phyloP scores from a whole-genome alignment of 169 alveolate species.

The Sarcocystis neurona region DNA sequence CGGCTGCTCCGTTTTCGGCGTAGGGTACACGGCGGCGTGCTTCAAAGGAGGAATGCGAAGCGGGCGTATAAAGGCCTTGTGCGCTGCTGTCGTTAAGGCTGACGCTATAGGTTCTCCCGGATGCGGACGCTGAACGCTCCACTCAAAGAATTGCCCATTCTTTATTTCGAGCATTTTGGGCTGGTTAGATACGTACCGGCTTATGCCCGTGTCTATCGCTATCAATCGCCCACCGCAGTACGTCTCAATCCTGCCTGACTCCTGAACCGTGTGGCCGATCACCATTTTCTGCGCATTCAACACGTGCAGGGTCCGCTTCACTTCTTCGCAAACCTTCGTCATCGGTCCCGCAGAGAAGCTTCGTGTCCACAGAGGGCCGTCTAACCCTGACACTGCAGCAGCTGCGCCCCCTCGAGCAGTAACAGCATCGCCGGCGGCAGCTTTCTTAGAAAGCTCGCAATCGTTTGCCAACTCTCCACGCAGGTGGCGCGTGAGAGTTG shows the following conservation, averaged over 20 bases:
- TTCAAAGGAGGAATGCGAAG: too few species aligned
- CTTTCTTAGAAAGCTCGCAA: not conserved
- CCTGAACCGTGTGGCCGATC: constrained; percentile 70
- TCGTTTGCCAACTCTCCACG: constrained; percentile 11
- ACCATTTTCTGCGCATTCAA: constrained; percentile 64
- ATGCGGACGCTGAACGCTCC: not conserved
- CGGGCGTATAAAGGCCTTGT: too few species aligned
- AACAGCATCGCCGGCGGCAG: not conserved
- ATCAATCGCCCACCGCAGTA: constrained; percentile 58
- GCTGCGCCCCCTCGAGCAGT: constrained; percentile 15
- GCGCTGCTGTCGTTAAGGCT: too few species aligned
- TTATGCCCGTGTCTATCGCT: constrained; percentile 62
- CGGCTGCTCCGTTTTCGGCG: too few species aligned
- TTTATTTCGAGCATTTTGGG: constrained; percentile 33
- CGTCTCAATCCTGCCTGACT: constrained; percentile 49
- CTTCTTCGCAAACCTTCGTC: constrained; percentile 46
- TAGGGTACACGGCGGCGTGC: too few species aligned
- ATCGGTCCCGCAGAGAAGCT: constrained; percentile 50
- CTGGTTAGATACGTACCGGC: constrained; percentile 12
- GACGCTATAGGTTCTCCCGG: too few species aligned
- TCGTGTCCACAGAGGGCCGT: constrained; percentile 73
- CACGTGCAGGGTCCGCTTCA: constrained; percentile 41
- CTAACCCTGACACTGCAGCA: constrained; percentile 40
- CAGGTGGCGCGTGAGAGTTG: not conserved
- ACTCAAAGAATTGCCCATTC: not conserved